Base-by-base conservation (phyloP, 352 stramenopile genomes). In the Pilasporangium apinafurcum region DNA sequence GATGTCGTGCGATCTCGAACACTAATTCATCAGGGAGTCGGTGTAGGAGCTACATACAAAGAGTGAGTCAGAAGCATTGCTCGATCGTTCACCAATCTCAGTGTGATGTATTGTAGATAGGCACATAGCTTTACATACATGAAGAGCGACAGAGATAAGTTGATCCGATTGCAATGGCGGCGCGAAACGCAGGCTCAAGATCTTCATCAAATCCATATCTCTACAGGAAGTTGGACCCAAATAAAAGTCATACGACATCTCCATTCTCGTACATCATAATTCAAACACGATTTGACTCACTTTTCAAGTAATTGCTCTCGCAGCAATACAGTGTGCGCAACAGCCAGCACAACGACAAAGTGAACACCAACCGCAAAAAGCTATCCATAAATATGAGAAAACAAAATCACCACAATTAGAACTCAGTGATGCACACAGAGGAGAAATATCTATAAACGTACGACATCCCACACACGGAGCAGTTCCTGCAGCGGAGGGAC, bases 301-400 rank as follows among this genome's bases (percentile, higher is more conserved):
- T 86, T 76, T 27, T 79, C 50, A n/a, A 94, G 61, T 2, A 96
- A 39, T 22, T 87, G 71, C 13, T 90, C 77, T 22, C 88, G 81
- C 44, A 97, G 63, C 13, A 96, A 52, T 8, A 96, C 77, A 0
- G 89, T 90, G 53, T 96, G 80, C 12, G 87, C 82, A 9, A 93
- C 83, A 10, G 77, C 85, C n/a, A 96, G 55, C 0, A 96, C 51
- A 1, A 97, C 85, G 16, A 96, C 81, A 46, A 96, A 93, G 61
- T 97, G 88, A 7, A 96, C 76, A 1, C 88, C 88, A 12, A 95
- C 78, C 16, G 88, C 86, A 53, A 97, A 95, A 9, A 96, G 55
- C 83, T 94, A 27, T 27, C 16, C 0, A 30, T 14, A 27, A 12
- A 9, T 42, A n/a, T 13, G n/a, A 8, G 29, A 32, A 17, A 21